Percentiles rank a stretch among this genome's conserved stretches.
Evolutionary conservation across 75 land plant genomes (phyloP).

Genomic region (Selaginella tamariscina): DNA sequence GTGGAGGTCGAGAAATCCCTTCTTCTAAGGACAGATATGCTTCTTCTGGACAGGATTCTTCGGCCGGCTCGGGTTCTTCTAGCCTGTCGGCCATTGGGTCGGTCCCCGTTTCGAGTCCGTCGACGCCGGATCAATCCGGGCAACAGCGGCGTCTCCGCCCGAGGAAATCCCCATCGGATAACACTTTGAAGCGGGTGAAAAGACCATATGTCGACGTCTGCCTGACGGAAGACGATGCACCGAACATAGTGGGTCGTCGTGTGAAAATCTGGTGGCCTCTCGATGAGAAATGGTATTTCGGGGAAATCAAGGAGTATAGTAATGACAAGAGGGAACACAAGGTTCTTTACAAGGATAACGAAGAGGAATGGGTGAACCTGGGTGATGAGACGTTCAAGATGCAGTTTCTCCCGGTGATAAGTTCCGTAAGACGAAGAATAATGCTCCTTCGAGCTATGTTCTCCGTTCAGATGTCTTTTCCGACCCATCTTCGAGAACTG

Average conservation of each 20-base stretch:
- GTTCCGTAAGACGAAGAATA: background rate
- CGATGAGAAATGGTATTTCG: constrained; percentile 77
- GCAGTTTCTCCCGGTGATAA: background rate
- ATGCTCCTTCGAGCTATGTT: background rate
- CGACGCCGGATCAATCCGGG: background rate
- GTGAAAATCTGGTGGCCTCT: constrained; percentile 93
- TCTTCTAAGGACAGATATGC: too few species aligned
- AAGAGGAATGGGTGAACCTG: constrained; percentile 83
- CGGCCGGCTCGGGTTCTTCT: background rate
- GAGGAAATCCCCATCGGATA: constrained; percentile 23
- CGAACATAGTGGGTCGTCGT: constrained; percentile 43
- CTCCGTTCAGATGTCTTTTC: background rate
- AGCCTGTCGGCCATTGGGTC: background rate
- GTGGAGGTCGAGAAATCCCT: too few species aligned
- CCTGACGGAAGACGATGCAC: constrained; percentile 39
- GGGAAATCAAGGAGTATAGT: constrained; percentile 56
- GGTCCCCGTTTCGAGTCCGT: background rate
- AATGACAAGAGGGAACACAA: constrained; percentile 44
- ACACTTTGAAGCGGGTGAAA: constrained; percentile 29
- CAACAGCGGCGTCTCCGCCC: constrained; percentile 34
- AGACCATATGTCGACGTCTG: constrained; percentile 50
- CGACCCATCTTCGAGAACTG: background rate
- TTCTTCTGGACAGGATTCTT: too few species aligned
- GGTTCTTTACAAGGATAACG: constrained; percentile 74
- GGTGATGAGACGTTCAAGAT: constrained; percentile 66